These are phyloP conservation scores for Saprolegnia parasitica DNA, from an alignment of 352 stramenopile genomes.

Conservation along the genomic window DNA sequence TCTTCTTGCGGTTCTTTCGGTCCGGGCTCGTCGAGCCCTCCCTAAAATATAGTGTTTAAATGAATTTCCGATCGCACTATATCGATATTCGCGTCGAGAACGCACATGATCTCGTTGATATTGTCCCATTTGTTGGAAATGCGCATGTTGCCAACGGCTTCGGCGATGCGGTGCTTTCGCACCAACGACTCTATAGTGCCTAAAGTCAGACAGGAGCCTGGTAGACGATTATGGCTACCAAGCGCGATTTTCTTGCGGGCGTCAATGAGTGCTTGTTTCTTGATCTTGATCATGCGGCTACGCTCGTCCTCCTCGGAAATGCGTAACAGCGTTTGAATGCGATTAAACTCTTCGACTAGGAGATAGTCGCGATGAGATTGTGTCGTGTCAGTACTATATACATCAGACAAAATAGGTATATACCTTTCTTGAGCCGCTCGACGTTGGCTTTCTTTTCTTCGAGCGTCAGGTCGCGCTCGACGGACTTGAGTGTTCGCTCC, in stretches of 20 bases:
- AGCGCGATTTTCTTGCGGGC: constrained; percentile 58
- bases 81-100: too few species aligned
- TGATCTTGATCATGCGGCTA: constrained; percentile 53
- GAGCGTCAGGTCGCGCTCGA: constrained; percentile 49
- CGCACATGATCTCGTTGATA: constrained; percentile 72
- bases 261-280: constrained; percentile 52
- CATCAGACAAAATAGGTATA: too few species aligned
- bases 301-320: constrained; percentile 59
- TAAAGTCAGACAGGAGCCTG: neutral
- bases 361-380: neutral
- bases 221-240: neutral
- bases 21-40: constrained; percentile 23
- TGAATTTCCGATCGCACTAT: too few species aligned
- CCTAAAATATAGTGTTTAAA: constrained; percentile 7
- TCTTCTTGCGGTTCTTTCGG: constrained; percentile 25
- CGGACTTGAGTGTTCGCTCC: constrained; percentile 41
- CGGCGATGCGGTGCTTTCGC: constrained; percentile 58
- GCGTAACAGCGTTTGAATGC: constrained; percentile 45
- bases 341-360: constrained; percentile 62
- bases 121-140: constrained; percentile 71
- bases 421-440: constrained; percentile 52
- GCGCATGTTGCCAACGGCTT: constrained; percentile 63
- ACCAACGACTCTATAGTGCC: constrained; percentile 43
- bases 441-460: constrained; percentile 67
- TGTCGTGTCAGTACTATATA: too few species aligned